These are phyloP conservation scores for Daldinia sp. DNA, from an alignment of 2,329 filamentous ascomycete species.

Conservation along the genomic window DNA sequence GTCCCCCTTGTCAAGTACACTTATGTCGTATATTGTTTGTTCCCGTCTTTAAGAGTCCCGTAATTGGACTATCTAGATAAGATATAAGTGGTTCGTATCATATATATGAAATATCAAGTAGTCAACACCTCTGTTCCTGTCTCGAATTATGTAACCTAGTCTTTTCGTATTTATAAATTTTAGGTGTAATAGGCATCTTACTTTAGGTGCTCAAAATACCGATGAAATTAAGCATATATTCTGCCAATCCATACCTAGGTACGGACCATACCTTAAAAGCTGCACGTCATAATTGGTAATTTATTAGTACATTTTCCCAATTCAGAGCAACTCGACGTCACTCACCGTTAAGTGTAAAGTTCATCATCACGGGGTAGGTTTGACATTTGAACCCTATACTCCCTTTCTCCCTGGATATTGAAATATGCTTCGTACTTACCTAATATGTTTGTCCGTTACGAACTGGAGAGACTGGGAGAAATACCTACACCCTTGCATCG, in stretches of 20 bases:
- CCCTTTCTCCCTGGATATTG: too few relatives aligned
- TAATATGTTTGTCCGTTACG: not conserved
- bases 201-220: too few relatives aligned
- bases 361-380: not conserved
- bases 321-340: not conserved
- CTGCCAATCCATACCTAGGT: too few relatives aligned
- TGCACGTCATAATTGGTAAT: not conserved
- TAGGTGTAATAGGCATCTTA: too few relatives aligned
- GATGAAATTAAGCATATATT: too few relatives aligned
- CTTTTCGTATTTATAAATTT: too few relatives aligned
- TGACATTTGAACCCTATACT: not conserved
- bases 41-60: not conserved
- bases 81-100: not conserved
- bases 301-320: too few relatives aligned
- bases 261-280: not conserved
- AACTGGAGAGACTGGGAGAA: not conserved
- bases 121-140: too few relatives aligned
- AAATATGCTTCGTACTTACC: not conserved
- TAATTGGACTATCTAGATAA: slow-evolving; percentile 4
- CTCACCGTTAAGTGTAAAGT: not conserved
- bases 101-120: too few relatives aligned
- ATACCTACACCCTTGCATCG: not conserved
- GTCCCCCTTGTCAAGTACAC: not conserved
- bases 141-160: too few relatives aligned
- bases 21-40: slow-evolving; percentile 3